Percentiles rank a stretch among this genome's conserved stretches.
These are phyloP conservation scores for Detonula confervacea DNA, from an alignment of 352 stramenopile species.

Conservation along the genomic window DNA sequence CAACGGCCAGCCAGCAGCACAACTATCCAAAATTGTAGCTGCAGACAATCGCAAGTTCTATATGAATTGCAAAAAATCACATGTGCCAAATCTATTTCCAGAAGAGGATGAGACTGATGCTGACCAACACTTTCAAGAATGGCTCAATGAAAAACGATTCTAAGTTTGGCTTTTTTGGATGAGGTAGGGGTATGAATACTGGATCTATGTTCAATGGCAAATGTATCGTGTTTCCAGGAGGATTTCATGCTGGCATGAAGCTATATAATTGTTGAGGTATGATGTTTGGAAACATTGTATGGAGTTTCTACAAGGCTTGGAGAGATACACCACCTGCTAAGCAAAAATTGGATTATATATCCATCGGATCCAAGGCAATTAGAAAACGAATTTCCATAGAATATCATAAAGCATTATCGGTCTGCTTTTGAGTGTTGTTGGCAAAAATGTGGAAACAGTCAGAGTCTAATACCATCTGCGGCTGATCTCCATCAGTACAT, in stretches of 20 bases:
- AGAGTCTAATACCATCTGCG: neutral
- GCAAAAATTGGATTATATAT: slow-evolving; percentile 22
- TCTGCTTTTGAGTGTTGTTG: slow-evolving; percentile 8
- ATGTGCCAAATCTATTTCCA: neutral
- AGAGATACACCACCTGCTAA: slow-evolving; percentile 7
- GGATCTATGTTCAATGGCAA: slow-evolving; percentile 8
- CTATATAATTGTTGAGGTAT: slow-evolving; percentile 22
- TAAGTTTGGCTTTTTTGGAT: neutral
- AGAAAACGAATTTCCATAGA: slow-evolving; percentile 25
- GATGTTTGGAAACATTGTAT: slow-evolving; percentile 27
- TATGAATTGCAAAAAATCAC: neutral
- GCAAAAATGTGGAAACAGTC: neutral
- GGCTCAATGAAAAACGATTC: slow-evolving; percentile 1
- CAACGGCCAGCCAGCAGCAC: slow-evolving; percentile 26
- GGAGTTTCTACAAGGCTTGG: slow-evolving; percentile 10
- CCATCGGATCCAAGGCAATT: slow-evolving; percentile 29
- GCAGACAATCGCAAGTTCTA: slow-evolving; percentile 10
- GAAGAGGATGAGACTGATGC: neutral
- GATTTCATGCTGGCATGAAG: slow-evolving; percentile 24
- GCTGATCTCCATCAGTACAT: slow-evolving; percentile 36
- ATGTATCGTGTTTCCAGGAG: slow-evolving; percentile 21
- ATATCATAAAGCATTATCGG: slow-evolving; percentile 18
- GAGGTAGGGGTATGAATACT: neutral
- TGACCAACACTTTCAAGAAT: slow-evolving; percentile 10
- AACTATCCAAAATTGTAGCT: slow-evolving; percentile 6